Evolutionary conservation across 441 rosid species (phyloP), one percentile per base, ranked within the genome.

Genomic region (Pelargonium australe): DNA sequence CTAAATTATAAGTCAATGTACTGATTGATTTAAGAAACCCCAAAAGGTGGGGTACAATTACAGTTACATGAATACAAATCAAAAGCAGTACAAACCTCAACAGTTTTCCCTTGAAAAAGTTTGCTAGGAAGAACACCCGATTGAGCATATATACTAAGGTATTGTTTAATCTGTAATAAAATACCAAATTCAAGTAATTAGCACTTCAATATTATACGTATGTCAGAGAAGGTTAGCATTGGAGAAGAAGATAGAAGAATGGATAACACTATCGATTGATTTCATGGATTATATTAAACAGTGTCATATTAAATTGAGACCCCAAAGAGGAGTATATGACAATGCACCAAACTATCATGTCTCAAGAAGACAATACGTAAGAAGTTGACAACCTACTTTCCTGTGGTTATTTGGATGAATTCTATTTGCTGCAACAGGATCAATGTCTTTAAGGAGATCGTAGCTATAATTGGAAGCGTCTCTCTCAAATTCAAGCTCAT

Each of bases 391-490:
- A 64, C 81, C 25, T 72, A 93, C 98, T 71, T 91, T 93, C 86
- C 97, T 84, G 37, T 70, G 79, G 73, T 93, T 88, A 82, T 93
- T 91, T 7, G 97, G 97, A 75, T 93, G 98, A 69, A 93, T 79
- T 80, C 96, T 85, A 78, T 84, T 84, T 41, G 98, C 98, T 49
- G 96, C 92, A 75, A 83, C 86, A 19, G 99, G 96, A 85, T 94
- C 99, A 67, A 89, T 75, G 55, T 83, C 84, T 77, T 82, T 84
- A 66, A 94, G 92, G 79, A 74, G 81, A 23, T 85, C 92, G 71
- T 86, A 88, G 65, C 85, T 81, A 76, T 63, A 41, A 14, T 58
- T 75, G 64, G 75, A 68, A 77, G 25, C 65, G 55, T 76, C 81
- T 70, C 66, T 73, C 23, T 34, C 81, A 45, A 66, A 70, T 49